Evolutionary conservation across 257 asterid genomes (phyloP).

Genomic region (Sherardia arvensis): DNA sequence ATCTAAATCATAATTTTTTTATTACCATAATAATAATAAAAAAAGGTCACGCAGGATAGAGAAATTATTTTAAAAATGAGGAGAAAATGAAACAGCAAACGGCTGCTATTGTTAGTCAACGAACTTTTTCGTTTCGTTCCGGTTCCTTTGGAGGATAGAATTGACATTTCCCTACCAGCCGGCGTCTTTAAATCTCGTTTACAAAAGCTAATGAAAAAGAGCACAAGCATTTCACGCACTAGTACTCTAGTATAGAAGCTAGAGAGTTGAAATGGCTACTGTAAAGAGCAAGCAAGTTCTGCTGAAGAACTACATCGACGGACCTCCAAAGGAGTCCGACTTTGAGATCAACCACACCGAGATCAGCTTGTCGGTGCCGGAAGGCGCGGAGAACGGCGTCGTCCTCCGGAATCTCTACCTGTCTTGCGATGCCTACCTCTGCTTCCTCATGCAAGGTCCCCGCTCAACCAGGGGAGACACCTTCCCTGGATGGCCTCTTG

Average conservation of each 20-base stretch:
- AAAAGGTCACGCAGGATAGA: no score
- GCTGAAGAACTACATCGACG: neutral
- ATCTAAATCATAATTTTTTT: no score
- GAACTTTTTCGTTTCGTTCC: no score
- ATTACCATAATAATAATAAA: no score
- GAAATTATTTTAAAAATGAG: no score
- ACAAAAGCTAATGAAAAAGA: neutral
- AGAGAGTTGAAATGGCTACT: neutral
- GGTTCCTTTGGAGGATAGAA: no score
- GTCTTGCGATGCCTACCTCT: slow-evolving; percentile 6
- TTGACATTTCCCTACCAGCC: neutral
- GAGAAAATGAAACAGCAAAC: no score
- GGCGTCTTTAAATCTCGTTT: neutral
- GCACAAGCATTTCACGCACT: neutral
- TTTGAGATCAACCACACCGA: neutral
- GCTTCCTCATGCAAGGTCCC: neutral
- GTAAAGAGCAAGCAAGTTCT: slow-evolving; percentile 2
- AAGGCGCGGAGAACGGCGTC: slow-evolving; percentile 3
- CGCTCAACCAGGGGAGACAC: neutral
- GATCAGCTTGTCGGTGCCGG: slow-evolving; percentile 2
- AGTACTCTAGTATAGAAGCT: neutral
- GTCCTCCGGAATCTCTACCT: slow-evolving; percentile 4
- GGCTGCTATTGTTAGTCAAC: no score
- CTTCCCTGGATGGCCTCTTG: slow-evolving; percentile 1
- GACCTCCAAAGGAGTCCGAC: slow-evolving; percentile 14